Base-by-base conservation (phyloP, 192 early-diverging fungal genomes). In the Coemansia sp. region DNA sequence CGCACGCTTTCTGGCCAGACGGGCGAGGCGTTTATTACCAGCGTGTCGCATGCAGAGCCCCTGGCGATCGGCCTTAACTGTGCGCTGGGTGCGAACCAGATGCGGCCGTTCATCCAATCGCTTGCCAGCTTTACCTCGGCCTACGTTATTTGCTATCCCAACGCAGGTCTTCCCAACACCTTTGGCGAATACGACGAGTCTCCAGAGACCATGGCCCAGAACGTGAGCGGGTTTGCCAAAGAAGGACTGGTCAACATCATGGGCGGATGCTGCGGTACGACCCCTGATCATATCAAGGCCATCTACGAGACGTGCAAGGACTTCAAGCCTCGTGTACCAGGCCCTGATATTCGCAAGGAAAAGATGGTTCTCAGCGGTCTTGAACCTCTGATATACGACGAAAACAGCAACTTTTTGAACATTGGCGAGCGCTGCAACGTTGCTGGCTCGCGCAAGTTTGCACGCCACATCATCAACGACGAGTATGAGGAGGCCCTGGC, bases 371-470 rank as follows among this genome's bases (percentile, higher is more conserved):
- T 98, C 32, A 92, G 93, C 36, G 96, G 96, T 29, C 75, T 98
- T 17, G 94, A 96, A 73, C 85, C 90, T 20, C 84, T 96, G 60
- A 84, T 86, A 36, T 89, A 96, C 63, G 91, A 94, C 71, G 84
- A 90, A 63, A 84, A 60, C 17, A 92, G 89, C 60, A 91, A 91
- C 71, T 98, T 96, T 84, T 84, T 96, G 66, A 98, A 98, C 82
- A 86, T 98, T 57, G 96, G 96, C 70, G 94, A 98, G 77, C 90
- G 96, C 50, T 98, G 96, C 81, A 98, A 98, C 83, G 94, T 98
- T 8, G 93, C 94, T 28, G 94, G 96, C 8, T 98, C 96, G 16
- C 87, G 92, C 52, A 90, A 96, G 66, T 98, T 98, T 83, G 91
- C 91, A 32, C 90, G 93, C n/a, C 95, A 95, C 67, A 87, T 98